Percentiles rank a stretch among this genome's conserved stretches.
Conservation (phyloP, 73 alveolate species). For the Paramecium biaurelia region DNA sequence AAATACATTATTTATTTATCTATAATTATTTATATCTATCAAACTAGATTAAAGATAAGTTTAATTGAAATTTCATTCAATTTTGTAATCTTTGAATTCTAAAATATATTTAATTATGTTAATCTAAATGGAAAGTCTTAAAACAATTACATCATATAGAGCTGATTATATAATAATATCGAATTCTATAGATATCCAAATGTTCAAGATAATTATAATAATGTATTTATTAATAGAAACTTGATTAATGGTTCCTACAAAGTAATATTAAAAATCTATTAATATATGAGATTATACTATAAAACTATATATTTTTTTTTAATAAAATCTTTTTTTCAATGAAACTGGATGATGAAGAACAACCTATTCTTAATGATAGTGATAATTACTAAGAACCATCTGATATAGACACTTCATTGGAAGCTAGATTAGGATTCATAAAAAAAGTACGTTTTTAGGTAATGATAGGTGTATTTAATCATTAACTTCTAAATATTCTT, state of each 20-base stretch:
- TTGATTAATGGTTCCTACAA: too few relatives aligned
- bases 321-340: not conserved
- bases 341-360: not conserved
- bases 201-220: not conserved
- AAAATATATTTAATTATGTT: not conserved
- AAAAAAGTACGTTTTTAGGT: constrained; percentile 72
- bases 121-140: not conserved
- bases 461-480: constrained; percentile 72
- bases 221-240: not conserved
- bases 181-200: too few relatives aligned
- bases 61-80: not conserved
- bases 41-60: not conserved
- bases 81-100: not conserved
- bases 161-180: not conserved
- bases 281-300: too few relatives aligned
- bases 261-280: too few relatives aligned
- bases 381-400: not conserved
- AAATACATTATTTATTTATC: not conserved
- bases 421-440: constrained; percentile 75
- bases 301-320: not conserved
- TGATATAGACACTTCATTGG: not conserved
- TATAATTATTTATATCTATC: not conserved
- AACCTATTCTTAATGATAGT: not conserved
- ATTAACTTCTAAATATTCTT: constrained; percentile 71
- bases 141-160: not conserved